These are phyloP conservation scores for Arachis monticola DNA, from an alignment of 331 rosid genomes.

Conservation along the genomic window DNA sequence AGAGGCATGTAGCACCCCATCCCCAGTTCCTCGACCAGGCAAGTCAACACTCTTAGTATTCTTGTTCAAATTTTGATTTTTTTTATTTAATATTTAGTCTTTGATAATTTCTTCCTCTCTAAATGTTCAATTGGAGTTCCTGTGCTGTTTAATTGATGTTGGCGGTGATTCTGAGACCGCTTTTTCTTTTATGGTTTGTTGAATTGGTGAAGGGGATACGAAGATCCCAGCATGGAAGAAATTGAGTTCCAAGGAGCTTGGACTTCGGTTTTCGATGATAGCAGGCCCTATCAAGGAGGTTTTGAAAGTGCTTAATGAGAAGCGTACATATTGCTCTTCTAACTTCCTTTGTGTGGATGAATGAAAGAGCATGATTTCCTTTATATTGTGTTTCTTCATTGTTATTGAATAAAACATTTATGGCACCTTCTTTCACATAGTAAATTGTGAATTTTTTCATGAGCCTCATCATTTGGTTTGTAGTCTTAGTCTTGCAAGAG, in stretches of 20 bases:
- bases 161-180: conserved; percentile 1
- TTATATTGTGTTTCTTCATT: too few species aligned
- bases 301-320: conserved; percentile 64
- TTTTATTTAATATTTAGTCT: not conserved
- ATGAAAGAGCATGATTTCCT: not conserved
- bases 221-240: conserved; percentile 57
- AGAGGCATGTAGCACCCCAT: conserved; percentile 40
- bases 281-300: conserved; percentile 54
- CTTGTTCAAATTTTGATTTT: conserved; percentile 2
- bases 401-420: too few species aligned
- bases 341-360: conserved; percentile 9
- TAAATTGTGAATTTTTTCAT: not conserved
- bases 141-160: conserved; percentile 5
- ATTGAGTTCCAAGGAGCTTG: conserved; percentile 61
- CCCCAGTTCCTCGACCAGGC: conserved; percentile 39
- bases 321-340: conserved; percentile 44
- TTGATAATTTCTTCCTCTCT: not conserved
- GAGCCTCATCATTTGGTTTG: too few species aligned
- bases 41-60: conserved; percentile 34
- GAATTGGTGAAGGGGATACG: conserved; percentile 28
- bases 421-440: not conserved
- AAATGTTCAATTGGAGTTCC: not conserved
- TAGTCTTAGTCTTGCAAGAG: too few species aligned
- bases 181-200: conserved; percentile 1
- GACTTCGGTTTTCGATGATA: conserved; percentile 59